phyloP scores from a whole-genome alignment of 2,329 filamentous ascomycete species.

The Chaetomiaceae sp. region DNA sequence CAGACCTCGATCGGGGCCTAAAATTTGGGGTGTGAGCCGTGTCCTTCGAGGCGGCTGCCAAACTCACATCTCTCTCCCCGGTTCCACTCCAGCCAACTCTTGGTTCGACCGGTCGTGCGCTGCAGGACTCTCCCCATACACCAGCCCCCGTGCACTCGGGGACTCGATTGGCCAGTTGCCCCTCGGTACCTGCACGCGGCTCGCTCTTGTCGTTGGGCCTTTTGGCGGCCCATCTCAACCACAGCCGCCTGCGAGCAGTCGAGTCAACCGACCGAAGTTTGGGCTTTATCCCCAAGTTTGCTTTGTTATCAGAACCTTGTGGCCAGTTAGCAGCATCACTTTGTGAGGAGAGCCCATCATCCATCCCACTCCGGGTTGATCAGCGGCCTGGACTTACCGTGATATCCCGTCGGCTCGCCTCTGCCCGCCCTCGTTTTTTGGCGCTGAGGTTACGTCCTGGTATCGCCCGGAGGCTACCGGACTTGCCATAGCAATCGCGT shows the following conservation, averaged over 20 bases:
- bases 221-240: slow-evolving; percentile 18
- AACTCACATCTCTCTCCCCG: slow-evolving; percentile 20
- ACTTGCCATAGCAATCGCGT: slow-evolving; percentile 12
- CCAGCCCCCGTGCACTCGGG: slow-evolving; percentile 20
- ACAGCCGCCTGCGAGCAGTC: slow-evolving; percentile 7
- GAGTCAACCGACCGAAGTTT: neutral
- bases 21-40: slow-evolving; percentile 26
- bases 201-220: slow-evolving; percentile 15
- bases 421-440: neutral
- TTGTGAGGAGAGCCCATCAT: neutral
- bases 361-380: neutral
- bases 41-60: slow-evolving; percentile 24
- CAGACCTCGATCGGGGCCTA: slow-evolving; percentile 23
- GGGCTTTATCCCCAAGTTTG: neutral
- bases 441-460: neutral
- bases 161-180: slow-evolving; percentile 25
- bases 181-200: slow-evolving; percentile 23
- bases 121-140: slow-evolving; percentile 25
- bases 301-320: no score
- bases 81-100: slow-evolving; percentile 25
- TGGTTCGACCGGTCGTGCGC: slow-evolving; percentile 26
- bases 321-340: neutral
- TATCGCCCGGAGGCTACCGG: slow-evolving; percentile 14
- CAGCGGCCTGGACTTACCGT: no score
- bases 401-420: neutral